phyloP scores from a whole-genome alignment of 805 yeast genomes.

The Nakazawaea wickerhamii region DNA sequence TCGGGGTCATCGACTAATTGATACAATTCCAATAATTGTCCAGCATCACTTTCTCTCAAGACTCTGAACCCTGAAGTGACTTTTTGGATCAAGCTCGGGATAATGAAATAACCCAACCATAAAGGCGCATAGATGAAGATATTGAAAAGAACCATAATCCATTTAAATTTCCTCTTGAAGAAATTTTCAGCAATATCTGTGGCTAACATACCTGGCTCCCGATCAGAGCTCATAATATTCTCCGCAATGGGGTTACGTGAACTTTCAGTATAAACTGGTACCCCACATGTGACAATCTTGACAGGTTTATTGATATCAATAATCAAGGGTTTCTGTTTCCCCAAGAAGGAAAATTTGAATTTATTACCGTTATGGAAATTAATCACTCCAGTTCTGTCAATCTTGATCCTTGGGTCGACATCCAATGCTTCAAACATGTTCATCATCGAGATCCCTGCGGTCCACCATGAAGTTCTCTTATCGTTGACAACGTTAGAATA shows the following conservation, averaged over 20 bases:
- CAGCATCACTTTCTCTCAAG: slow-evolving; percentile 24
- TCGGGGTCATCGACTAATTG: slow-evolving; percentile 20
- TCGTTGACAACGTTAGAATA: slow-evolving; percentile 80
- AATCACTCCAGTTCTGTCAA: slow-evolving; percentile 38
- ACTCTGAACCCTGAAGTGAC: slow-evolving; percentile 26
- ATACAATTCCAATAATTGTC: slow-evolving; percentile 14
- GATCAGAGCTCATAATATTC: neutral
- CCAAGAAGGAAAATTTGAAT: slow-evolving; percentile 38
- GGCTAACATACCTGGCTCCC: slow-evolving; percentile 1
- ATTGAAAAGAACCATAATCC: slow-evolving; percentile 42
- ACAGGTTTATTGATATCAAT: slow-evolving; percentile 46
- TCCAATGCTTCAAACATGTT: slow-evolving; percentile 51
- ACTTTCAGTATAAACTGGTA: neutral
- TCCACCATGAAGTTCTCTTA: slow-evolving; percentile 78
- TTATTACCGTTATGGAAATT: slow-evolving; percentile 31
- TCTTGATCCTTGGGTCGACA: slow-evolving; percentile 26
- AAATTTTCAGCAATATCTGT: slow-evolving; percentile 19
- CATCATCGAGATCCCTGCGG: slow-evolving; percentile 59
- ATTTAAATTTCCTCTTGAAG: slow-evolving; percentile 36
- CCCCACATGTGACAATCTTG: slow-evolving; percentile 17
- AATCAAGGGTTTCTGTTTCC: slow-evolving; percentile 52
- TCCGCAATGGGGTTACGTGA: neutral
- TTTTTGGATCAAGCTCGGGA: slow-evolving; percentile 34
- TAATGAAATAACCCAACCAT: slow-evolving; percentile 55
- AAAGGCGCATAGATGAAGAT: slow-evolving; percentile 53